phyloP scores from a whole-genome alignment of 768 basidiomycete genomes.

The Suillus subalutaceus region DNA sequence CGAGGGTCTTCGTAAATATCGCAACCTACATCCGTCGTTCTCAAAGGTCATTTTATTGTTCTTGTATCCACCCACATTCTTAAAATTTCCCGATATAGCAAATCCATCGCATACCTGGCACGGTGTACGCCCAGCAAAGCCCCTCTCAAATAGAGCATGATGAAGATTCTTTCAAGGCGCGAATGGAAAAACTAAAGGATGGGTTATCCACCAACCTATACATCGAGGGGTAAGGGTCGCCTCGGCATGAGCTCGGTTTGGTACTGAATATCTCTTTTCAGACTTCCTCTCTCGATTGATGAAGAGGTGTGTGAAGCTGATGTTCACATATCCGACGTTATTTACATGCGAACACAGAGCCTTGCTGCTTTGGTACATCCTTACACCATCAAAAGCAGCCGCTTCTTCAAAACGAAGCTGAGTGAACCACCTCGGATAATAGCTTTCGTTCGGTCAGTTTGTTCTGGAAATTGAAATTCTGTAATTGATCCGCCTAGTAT shows the following conservation, averaged over 20 bases:
- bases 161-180: constrained; percentile 63
- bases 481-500: neutral
- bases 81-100: constrained; percentile 36
- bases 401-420: constrained; percentile 79
- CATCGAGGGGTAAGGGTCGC: constrained; percentile 63
- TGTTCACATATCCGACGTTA: neutral
- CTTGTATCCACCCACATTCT: constrained; percentile 9
- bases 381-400: constrained; percentile 70
- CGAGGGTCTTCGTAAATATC: constrained; percentile 63
- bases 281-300: constrained; percentile 72
- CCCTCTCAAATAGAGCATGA: constrained; percentile 32
- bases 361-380: constrained; percentile 69
- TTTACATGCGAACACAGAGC: constrained; percentile 41
- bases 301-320: constrained; percentile 49
- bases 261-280: constrained; percentile 23
- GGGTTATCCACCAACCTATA: constrained; percentile 74
- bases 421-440: constrained; percentile 80
- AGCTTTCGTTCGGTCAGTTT: constrained; percentile 73
- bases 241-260: constrained; percentile 5
- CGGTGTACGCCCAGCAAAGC: constrained; percentile 52
- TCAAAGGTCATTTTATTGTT: constrained; percentile 60
- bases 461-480: neutral
- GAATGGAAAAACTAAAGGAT: constrained; percentile 78
- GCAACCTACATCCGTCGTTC: constrained; percentile 84
- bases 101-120: constrained; percentile 85